phyloP scores from a whole-genome alignment of 768 basidiomycete species.

The Macrocybe gigantea region DNA sequence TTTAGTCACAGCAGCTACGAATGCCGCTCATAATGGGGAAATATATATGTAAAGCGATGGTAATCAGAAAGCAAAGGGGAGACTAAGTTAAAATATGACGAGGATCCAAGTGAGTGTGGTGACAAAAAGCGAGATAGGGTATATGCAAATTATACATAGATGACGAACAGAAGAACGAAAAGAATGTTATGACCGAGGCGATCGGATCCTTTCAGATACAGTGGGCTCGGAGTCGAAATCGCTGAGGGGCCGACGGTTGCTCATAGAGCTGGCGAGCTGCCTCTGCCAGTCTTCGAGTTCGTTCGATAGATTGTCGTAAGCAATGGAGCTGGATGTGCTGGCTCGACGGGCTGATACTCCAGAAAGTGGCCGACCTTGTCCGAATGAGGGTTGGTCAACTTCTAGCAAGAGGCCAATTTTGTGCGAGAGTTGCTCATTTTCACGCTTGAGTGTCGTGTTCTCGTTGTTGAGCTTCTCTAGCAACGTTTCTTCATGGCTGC shows the following conservation, averaged over 20 bases:
- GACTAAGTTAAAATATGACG: slow-evolving; percentile 29
- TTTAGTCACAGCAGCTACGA: slow-evolving; percentile 16
- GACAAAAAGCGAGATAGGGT: slow-evolving; percentile 28
- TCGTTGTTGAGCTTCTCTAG: slow-evolving; percentile 81
- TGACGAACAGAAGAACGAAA: slow-evolving; percentile 13
- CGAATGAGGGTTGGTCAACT: slow-evolving; percentile 74
- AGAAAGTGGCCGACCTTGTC: slow-evolving; percentile 56
- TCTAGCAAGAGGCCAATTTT: slow-evolving; percentile 87
- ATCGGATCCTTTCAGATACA: slow-evolving; percentile 54
- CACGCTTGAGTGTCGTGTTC: slow-evolving; percentile 70
- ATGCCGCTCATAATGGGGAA: slow-evolving; percentile 24
- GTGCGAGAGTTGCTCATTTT: slow-evolving; percentile 87
- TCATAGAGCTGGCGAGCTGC: slow-evolving; percentile 76
- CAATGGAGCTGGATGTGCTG: slow-evolving; percentile 74
- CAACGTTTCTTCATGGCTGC: slow-evolving; percentile 70
- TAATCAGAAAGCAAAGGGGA: slow-evolving; percentile 21
- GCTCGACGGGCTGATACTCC: slow-evolving; percentile 49
- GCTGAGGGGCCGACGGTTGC: slow-evolving; percentile 63
- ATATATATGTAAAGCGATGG: slow-evolving; percentile 27
- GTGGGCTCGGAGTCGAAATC: slow-evolving; percentile 60
- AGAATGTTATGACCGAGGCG: slow-evolving; percentile 43
- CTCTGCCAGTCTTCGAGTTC: slow-evolving; percentile 86
- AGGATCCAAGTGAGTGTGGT: slow-evolving; percentile 55
- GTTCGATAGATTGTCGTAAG: slow-evolving; percentile 72
- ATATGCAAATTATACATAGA: slow-evolving; percentile 39